Base-by-base conservation (phyloP, 2,329 filamentous ascomycete genomes). In the Boeremia exigua region DNA sequence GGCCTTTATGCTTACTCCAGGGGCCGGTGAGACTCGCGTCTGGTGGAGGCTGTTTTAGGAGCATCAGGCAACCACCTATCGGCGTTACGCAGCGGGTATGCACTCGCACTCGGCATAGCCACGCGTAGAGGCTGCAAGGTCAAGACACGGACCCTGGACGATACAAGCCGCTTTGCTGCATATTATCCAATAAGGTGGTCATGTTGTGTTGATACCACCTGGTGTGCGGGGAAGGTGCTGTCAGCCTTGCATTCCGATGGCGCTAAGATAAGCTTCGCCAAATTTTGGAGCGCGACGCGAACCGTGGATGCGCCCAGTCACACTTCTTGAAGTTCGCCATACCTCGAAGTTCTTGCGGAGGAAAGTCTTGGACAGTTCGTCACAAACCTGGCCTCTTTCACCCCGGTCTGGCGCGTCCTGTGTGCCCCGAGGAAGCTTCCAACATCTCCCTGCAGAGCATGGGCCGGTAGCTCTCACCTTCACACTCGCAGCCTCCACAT, bases 221-320 rank as follows among this genome's bases (percentile, higher is more conserved):
- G n/a, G n/a, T n/a, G n/a, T 45, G 48, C 44, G 59, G 54, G 42
- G 56, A 46, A 46, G 25, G 29, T 36, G 36, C 33, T 32, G 33
- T 14, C 44, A 43, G 43, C 30, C 43, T 47, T 15, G 49, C 25
- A 10, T 36, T 37, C 27, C 30, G 37, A 48, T 46, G 36, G 46
- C 70, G 66, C 71, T 69, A 73, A 61, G 57, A 60, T 69, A 68
- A 72, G 68, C 70, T 71, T 42, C n/a, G 48, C 60, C 45, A 66
- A 69, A 65, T 54, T 68, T 66, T 66, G 61, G 64, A 59, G 58
- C 56, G 61, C 54, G 48, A 29, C 23, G 53, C 47, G 39, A 54
- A 36, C n/a, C 8, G 34, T 34, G 44, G 32, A 38, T 48, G 29
- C 32, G 14, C n/a, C 28, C 45, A 55, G 37, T 51, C 43, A 51